phyloP scores from a whole-genome alignment of 768 basidiomycete genomes.

The Hygrocybe punicea region DNA sequence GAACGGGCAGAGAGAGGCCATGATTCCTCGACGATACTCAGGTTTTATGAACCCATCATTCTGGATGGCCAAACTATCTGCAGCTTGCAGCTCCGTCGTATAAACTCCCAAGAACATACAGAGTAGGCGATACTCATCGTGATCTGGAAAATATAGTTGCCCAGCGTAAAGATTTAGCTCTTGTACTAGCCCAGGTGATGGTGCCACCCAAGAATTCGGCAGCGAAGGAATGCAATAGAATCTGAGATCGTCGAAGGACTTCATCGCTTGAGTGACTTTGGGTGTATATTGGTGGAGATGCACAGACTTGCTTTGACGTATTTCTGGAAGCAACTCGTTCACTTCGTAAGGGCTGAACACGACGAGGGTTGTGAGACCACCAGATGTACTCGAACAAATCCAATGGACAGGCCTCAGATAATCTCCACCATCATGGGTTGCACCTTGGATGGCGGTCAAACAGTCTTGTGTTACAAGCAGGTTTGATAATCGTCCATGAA shows the following conservation, averaged over 20 bases:
- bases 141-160: conserved; percentile 40
- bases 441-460: conserved; percentile 23
- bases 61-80: conserved; percentile 16
- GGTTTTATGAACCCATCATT: conserved; percentile 33
- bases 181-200: conserved; percentile 12
- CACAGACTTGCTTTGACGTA: conserved; percentile 31
- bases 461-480: conserved; percentile 38
- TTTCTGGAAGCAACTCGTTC: conserved; percentile 33
- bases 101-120: conserved; percentile 39
- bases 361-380: conserved; percentile 22
- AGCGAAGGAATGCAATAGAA: conserved; percentile 29
- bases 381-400: conserved; percentile 32
- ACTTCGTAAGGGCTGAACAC: conserved; percentile 43
- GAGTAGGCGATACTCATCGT: conserved; percentile 30
- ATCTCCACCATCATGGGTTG: conserved; percentile 12
- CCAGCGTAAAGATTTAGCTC: conserved; percentile 47
- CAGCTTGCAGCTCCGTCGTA: conserved; percentile 9
- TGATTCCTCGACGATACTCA: conserved; percentile 15
- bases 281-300: conserved; percentile 46
- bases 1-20: conserved; percentile 25
- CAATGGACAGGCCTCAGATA: conserved; percentile 43
- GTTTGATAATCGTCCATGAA: conserved; percentile 16
- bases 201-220: conserved; percentile 15
- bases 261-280: conserved; percentile 32
- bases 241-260: conserved; percentile 36